Conservation (phyloP, 2,329 filamentous ascomycete species). For the Stachybotrys elegans region DNA sequence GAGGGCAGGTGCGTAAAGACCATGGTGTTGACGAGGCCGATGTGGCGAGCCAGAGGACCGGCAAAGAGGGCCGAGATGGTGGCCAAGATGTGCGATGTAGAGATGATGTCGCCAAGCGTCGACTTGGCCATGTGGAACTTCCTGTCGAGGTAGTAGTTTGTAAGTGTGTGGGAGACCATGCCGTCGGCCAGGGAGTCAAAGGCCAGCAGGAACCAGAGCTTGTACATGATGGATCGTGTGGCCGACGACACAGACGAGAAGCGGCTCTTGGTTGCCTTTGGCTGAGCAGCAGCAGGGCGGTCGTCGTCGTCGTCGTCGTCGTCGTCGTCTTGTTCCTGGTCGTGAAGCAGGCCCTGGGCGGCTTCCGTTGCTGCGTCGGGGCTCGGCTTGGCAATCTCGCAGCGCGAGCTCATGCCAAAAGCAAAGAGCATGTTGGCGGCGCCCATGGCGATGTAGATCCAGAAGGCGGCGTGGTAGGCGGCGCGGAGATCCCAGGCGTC, state of each 20-base stretch:
- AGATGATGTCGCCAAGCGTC: slow-evolving; percentile 54
- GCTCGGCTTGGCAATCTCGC: slow-evolving; percentile 37
- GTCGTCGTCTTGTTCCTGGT: slow-evolving; percentile 13
- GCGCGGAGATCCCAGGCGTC: slow-evolving; percentile 44
- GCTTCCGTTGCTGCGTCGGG: slow-evolving; percentile 13
- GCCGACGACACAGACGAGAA: slow-evolving; percentile 52
- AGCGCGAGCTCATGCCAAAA: slow-evolving; percentile 40
- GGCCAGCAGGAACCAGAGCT: slow-evolving; percentile 59
- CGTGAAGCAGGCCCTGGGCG: slow-evolving; percentile 16
- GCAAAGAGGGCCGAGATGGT: slow-evolving; percentile 51
- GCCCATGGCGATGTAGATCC: slow-evolving; percentile 54
- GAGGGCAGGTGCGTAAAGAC: slow-evolving; percentile 59
- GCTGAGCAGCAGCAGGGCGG: slow-evolving; percentile 4
- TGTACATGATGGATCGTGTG: slow-evolving; percentile 56
- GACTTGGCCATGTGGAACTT: slow-evolving; percentile 53
- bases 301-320: slow-evolving; percentile 9
- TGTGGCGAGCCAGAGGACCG: slow-evolving; percentile 49
- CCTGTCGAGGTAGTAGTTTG: slow-evolving; percentile 52
- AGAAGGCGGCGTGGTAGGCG: slow-evolving; percentile 54
- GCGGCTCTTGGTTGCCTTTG: slow-evolving; percentile 24
- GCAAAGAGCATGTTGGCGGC: slow-evolving; percentile 42
- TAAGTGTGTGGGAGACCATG: slow-evolving; percentile 55
- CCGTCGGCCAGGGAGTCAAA: slow-evolving; percentile 62
- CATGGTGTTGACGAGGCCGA: slow-evolving; percentile 62
- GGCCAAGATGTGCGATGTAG: slow-evolving; percentile 47